phyloP scores from a whole-genome alignment of 495 filamentous ascomycete genomes.

The Umbilicaria muhlenbergii region DNA sequence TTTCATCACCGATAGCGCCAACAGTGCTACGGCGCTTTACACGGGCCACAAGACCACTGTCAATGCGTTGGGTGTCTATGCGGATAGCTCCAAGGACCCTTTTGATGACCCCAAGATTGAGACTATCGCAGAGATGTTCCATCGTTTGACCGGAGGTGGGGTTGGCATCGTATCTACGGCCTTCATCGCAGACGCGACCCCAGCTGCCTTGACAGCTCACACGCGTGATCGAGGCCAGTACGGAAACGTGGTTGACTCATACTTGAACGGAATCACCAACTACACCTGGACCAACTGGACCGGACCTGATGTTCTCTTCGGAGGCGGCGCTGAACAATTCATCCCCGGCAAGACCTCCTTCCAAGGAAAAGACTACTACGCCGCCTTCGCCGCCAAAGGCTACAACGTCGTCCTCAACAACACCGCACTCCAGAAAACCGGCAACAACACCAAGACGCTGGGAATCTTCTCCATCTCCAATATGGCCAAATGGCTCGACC shows the following conservation, averaged over 20 bases:
- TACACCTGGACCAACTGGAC: conserved; percentile 52
- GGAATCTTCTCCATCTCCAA: conserved; percentile 54
- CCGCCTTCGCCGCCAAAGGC: conserved; percentile 44
- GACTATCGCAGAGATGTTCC: conserved; percentile 56
- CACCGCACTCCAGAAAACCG: conserved; percentile 36
- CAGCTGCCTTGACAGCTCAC: conserved; percentile 50
- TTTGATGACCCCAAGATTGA: conserved; percentile 69
- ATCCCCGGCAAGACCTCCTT: conserved; percentile 36
- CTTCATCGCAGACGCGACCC: conserved; percentile 58
- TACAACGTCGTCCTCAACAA: conserved; percentile 53
- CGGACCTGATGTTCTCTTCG: conserved; percentile 59
- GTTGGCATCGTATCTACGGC: conserved; percentile 50
- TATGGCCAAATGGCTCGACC: conserved; percentile 56
- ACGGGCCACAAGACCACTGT: conserved; percentile 59
- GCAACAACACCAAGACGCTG: conserved; percentile 39
- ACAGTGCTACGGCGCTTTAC: conserved; percentile 59
- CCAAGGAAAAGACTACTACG: conserved; percentile 48
- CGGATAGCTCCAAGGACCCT: conserved; percentile 43
- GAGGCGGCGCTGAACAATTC: conserved; percentile 61
- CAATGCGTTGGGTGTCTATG: conserved; percentile 59
- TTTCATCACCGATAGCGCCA: conserved; percentile 66
- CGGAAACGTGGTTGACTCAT: conserved; percentile 45
- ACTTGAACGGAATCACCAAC: conserved; percentile 35
- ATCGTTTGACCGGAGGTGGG: conserved; percentile 38
- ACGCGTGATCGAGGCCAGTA: conserved; percentile 45